Percentiles rank a stretch among this genome's conserved stretches.
These are phyloP conservation scores for Basidiobolus meristosporus DNA, from an alignment of 371 early-diverging fungal genomes.

Conservation along the genomic window DNA sequence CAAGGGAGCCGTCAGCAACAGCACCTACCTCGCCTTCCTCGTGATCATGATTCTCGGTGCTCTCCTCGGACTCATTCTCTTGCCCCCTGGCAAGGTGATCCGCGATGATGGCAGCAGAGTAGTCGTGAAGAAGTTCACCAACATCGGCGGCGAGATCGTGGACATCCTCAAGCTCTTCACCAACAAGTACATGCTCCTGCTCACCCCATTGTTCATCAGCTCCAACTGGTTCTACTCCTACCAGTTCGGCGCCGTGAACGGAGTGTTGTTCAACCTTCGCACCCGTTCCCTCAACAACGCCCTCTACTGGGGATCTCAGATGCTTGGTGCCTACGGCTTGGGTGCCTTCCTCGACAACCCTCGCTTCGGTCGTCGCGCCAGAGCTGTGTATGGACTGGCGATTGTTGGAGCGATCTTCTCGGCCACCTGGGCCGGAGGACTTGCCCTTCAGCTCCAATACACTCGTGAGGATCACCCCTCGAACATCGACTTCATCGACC, in stretches of 20 bases:
- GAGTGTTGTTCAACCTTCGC: no score
- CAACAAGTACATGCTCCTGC: constrained; percentile 35
- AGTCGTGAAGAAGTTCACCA: constrained; percentile 19
- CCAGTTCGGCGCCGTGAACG: constrained; percentile 32
- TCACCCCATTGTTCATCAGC: constrained; percentile 46
- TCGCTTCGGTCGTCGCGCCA: constrained; percentile 17
- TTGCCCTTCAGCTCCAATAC: constrained; percentile 31
- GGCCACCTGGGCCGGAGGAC: constrained; percentile 37
- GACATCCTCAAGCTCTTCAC: constrained; percentile 37
- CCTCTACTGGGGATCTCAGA: constrained; percentile 52
- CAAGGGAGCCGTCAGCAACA: constrained; percentile 11
- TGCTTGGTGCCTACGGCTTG: constrained; percentile 26
- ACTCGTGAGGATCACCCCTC: constrained; percentile 6
- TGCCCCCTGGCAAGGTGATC: constrained; percentile 30
- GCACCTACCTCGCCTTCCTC: constrained; percentile 41
- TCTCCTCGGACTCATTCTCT: constrained; percentile 21
- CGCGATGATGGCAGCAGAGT: constrained; percentile 41
- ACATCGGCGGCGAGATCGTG: constrained; percentile 26
- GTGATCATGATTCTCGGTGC: constrained; percentile 40
- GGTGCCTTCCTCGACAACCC: constrained; percentile 29
- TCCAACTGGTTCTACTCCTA: constrained; percentile 65
- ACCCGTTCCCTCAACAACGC: constrained; percentile 48
- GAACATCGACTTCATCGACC: constrained; percentile 16
- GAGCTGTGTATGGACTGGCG: constrained; percentile 25
- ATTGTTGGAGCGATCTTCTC: constrained; percentile 21